Evolutionary conservation across 1,284 basidiomycete genomes (phyloP).

Genomic region (Somion occarium): DNA sequence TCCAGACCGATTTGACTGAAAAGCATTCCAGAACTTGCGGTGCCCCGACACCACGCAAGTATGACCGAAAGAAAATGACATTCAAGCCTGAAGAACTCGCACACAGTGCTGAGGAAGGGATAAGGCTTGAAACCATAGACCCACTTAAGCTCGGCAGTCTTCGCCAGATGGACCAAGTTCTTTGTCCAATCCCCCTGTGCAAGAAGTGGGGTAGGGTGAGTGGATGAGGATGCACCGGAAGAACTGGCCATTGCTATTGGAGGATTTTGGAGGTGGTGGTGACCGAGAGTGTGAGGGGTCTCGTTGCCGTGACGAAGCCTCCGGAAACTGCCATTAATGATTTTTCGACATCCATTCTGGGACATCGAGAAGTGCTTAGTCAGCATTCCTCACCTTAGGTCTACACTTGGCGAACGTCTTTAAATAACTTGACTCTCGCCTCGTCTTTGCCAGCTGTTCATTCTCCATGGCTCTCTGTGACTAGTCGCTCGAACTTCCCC

Average conservation of each 20-base stretch:
- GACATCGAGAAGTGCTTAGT: background rate
- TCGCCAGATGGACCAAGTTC: slow-evolving; percentile 75
- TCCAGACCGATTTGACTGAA: too few relatives aligned
- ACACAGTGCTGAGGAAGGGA: too few relatives aligned
- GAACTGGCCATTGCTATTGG: background rate
- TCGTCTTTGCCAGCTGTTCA: too few relatives aligned
- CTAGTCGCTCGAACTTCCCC: too few relatives aligned
- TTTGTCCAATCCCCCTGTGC: slow-evolving; percentile 80
- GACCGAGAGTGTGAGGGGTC: slow-evolving; percentile 9
- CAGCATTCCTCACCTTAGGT: background rate
- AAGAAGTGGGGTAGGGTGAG: slow-evolving; percentile 40
- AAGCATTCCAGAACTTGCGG: too few relatives aligned
- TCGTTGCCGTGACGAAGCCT: background rate
- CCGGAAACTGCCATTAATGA: slow-evolving; percentile 1
- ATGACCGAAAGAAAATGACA: too few relatives aligned
- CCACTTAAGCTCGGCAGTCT: slow-evolving; percentile 78
- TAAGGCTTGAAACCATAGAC: too few relatives aligned
- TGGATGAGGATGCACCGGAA: slow-evolving; percentile 1
- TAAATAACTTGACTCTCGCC: too few relatives aligned
- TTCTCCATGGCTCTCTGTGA: too few relatives aligned
- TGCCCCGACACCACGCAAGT: too few relatives aligned
- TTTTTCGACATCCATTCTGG: background rate
- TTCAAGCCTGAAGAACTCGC: too few relatives aligned
- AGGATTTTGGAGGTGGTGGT: background rate
- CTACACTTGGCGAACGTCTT: too few relatives aligned